Base-by-base conservation (phyloP, 768 basidiomycete genomes). In the Pleurotus cornucopiae region DNA sequence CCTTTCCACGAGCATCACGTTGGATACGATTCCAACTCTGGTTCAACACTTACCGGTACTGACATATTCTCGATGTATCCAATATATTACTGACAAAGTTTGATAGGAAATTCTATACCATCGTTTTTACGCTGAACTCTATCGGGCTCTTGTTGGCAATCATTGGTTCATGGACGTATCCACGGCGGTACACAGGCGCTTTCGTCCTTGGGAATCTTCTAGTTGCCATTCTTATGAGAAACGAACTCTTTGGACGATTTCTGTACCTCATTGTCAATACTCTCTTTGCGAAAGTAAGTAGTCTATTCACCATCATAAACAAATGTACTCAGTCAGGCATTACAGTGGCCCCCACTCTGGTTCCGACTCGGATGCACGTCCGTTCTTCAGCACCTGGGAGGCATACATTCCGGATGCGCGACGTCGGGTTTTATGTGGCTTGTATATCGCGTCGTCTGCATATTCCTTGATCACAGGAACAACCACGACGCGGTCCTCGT, bases 331-430 rank as follows among this genome's bases (percentile, higher is more conserved):
- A 18, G 4, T 4, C 39, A 25, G 16, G 38, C 13, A 43, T 45
- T 39, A 14, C 30, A 58, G 63, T 85, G 83, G 83, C 62, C 84
- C 2, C 84, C 84, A 4, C 69, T 85, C 23, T 74, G 71, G 70
- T 89, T 82, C 64, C 78, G 89, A 53, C 74, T 90, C 5, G 85
- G 73, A 26, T 88, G 85, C 66, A 91, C 89, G 5, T 89, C 88
- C 14, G 75, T 82, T 4, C 75, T 91, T 18, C 77, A 87, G 74
- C 90, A 92, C 66, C 79, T 92, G 12, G 90, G 90, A 4, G 90
- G 90, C 18, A 89, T 91, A 60, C 90, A 92, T 64, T 86, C 85
- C n/a, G 88, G 89, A 25, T 91, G 90, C 66, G 88, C 88, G 2
- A 71, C 79, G 21, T 89, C 89, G 30, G 89, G 88, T 47, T 80